phyloP scores from a whole-genome alignment of 2,329 filamentous ascomycete species.

The Hansfordia pulvinata region DNA sequence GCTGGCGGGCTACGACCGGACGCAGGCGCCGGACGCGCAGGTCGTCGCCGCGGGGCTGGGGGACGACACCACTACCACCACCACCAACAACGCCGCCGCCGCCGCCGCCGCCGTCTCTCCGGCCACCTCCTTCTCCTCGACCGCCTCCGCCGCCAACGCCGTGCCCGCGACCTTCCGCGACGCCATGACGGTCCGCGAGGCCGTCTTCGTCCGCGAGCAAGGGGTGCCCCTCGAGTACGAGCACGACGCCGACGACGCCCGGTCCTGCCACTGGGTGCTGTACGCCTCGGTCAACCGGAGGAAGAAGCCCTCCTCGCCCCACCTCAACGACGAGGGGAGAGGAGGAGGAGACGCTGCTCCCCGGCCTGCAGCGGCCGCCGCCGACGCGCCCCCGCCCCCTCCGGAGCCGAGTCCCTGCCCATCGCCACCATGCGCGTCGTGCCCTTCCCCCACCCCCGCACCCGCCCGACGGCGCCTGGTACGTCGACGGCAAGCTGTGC shows the following conservation, averaged over 20 bases:
- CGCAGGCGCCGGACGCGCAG: slow-evolving; percentile 26
- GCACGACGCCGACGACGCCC: slow-evolving; percentile 65
- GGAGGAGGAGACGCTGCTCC: too few species aligned
- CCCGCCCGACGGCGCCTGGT: slow-evolving; percentile 34
- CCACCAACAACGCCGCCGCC: too few species aligned
- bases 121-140: too few species aligned
- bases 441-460: slow-evolving; percentile 66
- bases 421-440: slow-evolving; percentile 71
- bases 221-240: slow-evolving; percentile 50
- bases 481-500: slow-evolving; percentile 29
- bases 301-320: slow-evolving; percentile 25
- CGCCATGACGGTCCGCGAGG: slow-evolving; percentile 47
- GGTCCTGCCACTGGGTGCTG: slow-evolving; percentile 78
- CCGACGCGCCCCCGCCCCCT: too few species aligned
- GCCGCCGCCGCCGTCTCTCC: too few species aligned
- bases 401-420: slow-evolving; percentile 32
- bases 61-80: too few species aligned
- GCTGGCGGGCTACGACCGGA: slow-evolving; percentile 32
- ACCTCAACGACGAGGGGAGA: slow-evolving; percentile 26
- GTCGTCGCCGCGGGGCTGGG: slow-evolving; percentile 11
- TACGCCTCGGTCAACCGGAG: slow-evolving; percentile 51
- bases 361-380: too few species aligned
- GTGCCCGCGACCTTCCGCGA: slow-evolving; percentile 46
- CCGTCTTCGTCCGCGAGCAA: slow-evolving; percentile 50
- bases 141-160: too few species aligned